Conservation (phyloP, 371 early-diverging fungal species). For the Mucor circinelloides region DNA sequence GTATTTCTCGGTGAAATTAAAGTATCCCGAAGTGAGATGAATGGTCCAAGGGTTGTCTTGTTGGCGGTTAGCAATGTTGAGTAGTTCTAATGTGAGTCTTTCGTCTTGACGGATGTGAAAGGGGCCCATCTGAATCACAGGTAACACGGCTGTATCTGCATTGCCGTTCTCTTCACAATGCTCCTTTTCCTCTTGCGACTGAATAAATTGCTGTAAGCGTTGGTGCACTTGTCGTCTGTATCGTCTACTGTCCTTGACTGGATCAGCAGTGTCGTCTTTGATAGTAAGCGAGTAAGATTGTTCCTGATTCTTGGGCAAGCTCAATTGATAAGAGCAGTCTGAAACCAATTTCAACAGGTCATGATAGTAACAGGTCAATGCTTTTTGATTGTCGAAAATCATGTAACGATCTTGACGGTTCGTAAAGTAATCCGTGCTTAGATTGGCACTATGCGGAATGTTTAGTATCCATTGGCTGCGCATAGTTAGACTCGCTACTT, state of each 20-base stretch:
- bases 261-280: conserved; percentile 56
- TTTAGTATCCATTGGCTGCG: neutral
- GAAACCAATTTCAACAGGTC: conserved; percentile 66
- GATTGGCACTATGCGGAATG: conserved; percentile 78
- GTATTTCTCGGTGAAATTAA: conserved; percentile 83
- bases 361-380: conserved; percentile 71
- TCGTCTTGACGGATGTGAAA: conserved; percentile 85
- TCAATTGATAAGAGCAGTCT: conserved; percentile 68
- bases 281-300: conserved; percentile 31
- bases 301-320: neutral
- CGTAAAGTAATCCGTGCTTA: conserved; percentile 92
- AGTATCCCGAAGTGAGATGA: conserved; percentile 89
- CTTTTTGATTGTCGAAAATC: conserved; percentile 54
- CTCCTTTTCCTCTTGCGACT: conserved; percentile 19
- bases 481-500: neutral
- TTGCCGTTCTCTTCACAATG: conserved; percentile 6
- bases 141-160: conserved; percentile 77
- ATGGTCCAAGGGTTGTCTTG: conserved; percentile 46
- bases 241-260: conserved; percentile 58
- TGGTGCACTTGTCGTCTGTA: conserved; percentile 62
- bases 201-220: conserved; percentile 56
- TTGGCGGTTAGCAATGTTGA: conserved; percentile 51
- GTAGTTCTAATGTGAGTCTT: conserved; percentile 55
- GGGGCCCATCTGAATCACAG: conserved; percentile 88
- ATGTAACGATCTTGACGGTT: conserved; percentile 96